phyloP scores from a whole-genome alignment of 768 basidiomycete species.

The Galerina marginata region DNA sequence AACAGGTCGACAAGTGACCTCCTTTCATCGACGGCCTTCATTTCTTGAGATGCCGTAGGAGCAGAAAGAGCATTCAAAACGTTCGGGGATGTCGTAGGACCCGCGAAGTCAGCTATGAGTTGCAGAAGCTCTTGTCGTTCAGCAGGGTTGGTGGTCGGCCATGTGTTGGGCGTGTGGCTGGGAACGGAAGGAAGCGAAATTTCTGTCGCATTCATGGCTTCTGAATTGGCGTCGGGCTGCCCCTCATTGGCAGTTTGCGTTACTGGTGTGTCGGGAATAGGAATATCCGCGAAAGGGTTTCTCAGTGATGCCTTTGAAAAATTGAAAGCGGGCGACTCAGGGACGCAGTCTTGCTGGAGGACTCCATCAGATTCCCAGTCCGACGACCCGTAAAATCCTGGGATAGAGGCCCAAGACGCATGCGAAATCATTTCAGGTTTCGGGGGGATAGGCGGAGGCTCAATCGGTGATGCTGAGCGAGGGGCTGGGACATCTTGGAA shows the following conservation, averaged over 20 bases:
- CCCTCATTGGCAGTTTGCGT: neutral
- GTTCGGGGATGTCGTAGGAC: conserved; percentile 4
- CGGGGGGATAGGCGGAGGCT: conserved; percentile 19
- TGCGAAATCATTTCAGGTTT: conserved; percentile 30
- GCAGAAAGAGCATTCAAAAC: conserved; percentile 7
- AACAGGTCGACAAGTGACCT: neutral
- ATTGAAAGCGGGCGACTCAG: neutral
- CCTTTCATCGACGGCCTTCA: conserved; percentile 3
- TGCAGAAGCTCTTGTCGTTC: conserved; percentile 27
- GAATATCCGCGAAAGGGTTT: conserved; percentile 27
- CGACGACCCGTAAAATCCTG: conserved; percentile 15
- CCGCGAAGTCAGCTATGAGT: conserved; percentile 24
- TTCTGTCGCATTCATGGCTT: neutral
- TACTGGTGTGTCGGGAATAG: conserved; percentile 7
- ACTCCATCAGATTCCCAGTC: conserved; percentile 7
- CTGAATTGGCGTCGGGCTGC: neutral
- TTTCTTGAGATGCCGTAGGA: neutral
- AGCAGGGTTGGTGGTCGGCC: conserved; percentile 27
- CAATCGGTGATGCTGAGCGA: neutral
- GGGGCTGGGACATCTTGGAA: neutral
- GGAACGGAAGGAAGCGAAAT: conserved; percentile 23
- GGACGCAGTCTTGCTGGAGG: neutral
- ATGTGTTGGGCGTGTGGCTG: conserved; percentile 22
- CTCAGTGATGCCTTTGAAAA: neutral
- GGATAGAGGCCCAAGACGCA: conserved; percentile 25